phyloP scores from a whole-genome alignment of 2,329 filamentous ascomycete species.

The Talaromyces islandicus region DNA sequence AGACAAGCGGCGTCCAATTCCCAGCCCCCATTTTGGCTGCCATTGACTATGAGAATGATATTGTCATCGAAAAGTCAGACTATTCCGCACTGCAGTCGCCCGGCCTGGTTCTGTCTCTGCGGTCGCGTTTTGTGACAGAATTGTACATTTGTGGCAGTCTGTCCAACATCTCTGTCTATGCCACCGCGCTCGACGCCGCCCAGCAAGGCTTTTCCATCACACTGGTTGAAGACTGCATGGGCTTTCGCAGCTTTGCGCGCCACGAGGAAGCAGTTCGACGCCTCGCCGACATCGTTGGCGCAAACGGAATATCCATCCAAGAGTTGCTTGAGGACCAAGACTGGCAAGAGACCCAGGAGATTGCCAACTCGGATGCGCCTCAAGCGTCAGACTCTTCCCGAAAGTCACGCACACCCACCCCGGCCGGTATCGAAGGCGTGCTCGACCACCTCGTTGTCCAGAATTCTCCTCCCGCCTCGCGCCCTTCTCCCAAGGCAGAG shows the following conservation, averaged over 20 bases:
- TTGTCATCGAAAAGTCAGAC: slow-evolving; percentile 61
- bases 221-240: slow-evolving; percentile 81
- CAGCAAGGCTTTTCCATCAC: slow-evolving; percentile 83
- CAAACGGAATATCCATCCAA: slow-evolving; percentile 55
- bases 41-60: slow-evolving; percentile 47
- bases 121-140: slow-evolving; percentile 83
- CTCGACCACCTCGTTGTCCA: slow-evolving; percentile 29
- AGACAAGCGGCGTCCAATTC: slow-evolving; percentile 43
- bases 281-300: slow-evolving; percentile 70
- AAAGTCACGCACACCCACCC: slow-evolving; percentile 12
- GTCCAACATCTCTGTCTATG: slow-evolving; percentile 82
- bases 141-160: slow-evolving; percentile 83
- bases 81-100: slow-evolving; percentile 84
- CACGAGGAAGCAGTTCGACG: slow-evolving; percentile 66
- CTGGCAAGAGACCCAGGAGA: slow-evolving; percentile 35
- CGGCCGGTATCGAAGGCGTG: slow-evolving; percentile 29
- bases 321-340: slow-evolving; percentile 51
- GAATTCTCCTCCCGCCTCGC: slow-evolving; percentile 5
- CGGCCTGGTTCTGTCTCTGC: slow-evolving; percentile 66
- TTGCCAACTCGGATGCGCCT: slow-evolving; percentile 15
- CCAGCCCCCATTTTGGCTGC: slow-evolving; percentile 44
- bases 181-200: slow-evolving; percentile 85
- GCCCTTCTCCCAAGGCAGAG: background rate
- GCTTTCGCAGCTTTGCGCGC: slow-evolving; percentile 64
- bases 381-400: background rate